These are phyloP conservation scores for Aristolochia contorta DNA, from an alignment of 164 flowering plant species.

Conservation along the genomic window DNA sequence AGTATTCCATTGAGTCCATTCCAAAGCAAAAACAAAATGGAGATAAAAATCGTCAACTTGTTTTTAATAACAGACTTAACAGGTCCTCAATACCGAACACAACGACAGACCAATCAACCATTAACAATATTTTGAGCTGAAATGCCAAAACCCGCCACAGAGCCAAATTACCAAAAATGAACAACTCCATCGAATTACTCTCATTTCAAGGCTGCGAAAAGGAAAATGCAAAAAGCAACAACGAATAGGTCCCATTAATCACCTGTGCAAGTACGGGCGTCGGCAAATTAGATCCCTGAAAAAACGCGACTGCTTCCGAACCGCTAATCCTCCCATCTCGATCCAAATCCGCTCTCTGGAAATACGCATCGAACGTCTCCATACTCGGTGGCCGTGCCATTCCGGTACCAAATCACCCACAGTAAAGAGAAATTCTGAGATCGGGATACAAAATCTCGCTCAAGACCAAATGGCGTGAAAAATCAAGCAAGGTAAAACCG, in stretches of 20 bases:
- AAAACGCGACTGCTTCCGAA: slow-evolving; percentile 76
- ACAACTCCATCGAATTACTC: too few species aligned
- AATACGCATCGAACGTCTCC: slow-evolving; percentile 82
- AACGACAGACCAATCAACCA: too few species aligned
- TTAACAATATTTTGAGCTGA: too few species aligned
- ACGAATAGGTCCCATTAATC: not conserved
- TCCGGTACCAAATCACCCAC: not conserved
- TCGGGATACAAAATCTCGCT: slow-evolving; percentile 5
- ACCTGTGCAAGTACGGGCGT: slow-evolving; percentile 91
- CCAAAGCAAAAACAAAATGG: too few species aligned
- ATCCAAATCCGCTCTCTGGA: slow-evolving; percentile 86
- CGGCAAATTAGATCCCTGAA: slow-evolving; percentile 78
- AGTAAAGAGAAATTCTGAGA: slow-evolving; percentile 6
- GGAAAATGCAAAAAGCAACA: not conserved
- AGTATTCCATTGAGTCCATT: too few species aligned
- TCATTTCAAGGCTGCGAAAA: not conserved
- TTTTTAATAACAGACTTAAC: too few species aligned
- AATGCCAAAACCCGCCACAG: too few species aligned
- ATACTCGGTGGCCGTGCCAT: slow-evolving; percentile 37
- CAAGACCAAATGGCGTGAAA: too few species aligned
- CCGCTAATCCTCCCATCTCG: slow-evolving; percentile 94
- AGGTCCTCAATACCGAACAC: too few species aligned
- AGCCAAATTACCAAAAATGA: too few species aligned
- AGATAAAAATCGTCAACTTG: too few species aligned
- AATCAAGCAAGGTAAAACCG: too few species aligned